A percentile compares a stretch with the other conserved stretches of the same genome.
These are phyloP conservation scores for Curvularia sp. DNA, from an alignment of 2,329 filamentous ascomycete species.

Conservation along the genomic window DNA sequence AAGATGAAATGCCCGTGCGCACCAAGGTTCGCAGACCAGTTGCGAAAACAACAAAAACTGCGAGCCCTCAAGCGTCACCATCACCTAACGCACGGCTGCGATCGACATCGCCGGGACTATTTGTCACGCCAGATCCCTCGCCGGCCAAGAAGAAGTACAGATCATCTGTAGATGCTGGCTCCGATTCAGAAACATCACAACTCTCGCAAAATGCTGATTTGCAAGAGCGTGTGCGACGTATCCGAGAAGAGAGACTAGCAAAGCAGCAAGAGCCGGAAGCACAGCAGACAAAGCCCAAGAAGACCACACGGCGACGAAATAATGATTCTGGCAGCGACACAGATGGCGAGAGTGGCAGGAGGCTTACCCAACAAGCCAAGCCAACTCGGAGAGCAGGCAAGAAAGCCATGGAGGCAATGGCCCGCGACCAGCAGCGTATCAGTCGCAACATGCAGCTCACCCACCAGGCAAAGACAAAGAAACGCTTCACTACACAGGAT, in stretches of 20 bases:
- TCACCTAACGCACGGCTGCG: conserved; percentile 36
- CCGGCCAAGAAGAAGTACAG: conserved; percentile 43
- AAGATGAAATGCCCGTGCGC: conserved; percentile 40
- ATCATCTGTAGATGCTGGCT: conserved; percentile 33
- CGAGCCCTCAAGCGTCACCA: conserved; percentile 27
- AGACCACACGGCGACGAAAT: conserved; percentile 26
- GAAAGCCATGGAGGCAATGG: conserved; percentile 94
- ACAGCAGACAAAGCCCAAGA: conserved; percentile 50
- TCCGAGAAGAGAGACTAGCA: conserved; percentile 72
- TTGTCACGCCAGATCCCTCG: conserved; percentile 60
- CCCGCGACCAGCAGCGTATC: conserved; percentile 90
- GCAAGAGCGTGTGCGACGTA: conserved; percentile 74
- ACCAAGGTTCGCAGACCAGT: conserved; percentile 24
- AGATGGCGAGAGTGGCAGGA: conserved; percentile 60
- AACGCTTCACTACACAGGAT: conserved; percentile 83
- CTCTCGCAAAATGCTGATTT: conserved; percentile 66
- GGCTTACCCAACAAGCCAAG: conserved; percentile 70
- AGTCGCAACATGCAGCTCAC: conserved; percentile 88
- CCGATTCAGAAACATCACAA: conserved; percentile 56
- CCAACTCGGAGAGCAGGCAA: conserved; percentile 88
- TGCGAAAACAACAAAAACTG: conserved; percentile 18
- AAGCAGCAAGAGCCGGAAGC: conserved; percentile 64
- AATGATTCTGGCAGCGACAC: conserved; percentile 58
- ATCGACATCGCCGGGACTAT: conserved; percentile 60
- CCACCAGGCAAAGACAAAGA: conserved; percentile 85